Base-by-base conservation (phyloP, 2,329 filamentous ascomycete species). In the Fonsecaea erecta region DNA sequence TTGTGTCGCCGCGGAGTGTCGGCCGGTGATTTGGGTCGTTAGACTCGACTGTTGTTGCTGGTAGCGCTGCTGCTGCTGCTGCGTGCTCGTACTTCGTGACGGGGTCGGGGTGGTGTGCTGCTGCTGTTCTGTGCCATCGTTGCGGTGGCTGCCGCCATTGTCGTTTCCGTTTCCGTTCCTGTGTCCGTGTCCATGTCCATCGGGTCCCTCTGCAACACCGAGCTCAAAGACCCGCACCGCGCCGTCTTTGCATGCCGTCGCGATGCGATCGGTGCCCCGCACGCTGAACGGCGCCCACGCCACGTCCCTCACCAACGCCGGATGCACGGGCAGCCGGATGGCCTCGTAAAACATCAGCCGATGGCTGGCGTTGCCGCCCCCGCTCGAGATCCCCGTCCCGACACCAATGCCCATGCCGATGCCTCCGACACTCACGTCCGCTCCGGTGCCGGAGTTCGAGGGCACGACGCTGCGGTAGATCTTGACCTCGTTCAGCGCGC, bases 171-270 rank as follows among this genome's bases (percentile, higher is more conserved):
- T 18, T 30, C 26, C 16, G 35, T 8, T 11, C 1, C 43, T 2
- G 43, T 3, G 16, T 56, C 43, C 1, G 63, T 40, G 6, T n/a
- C n/a, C n/a, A n/a, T n/a, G n/a, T n/a, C n/a, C n/a, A n/a, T n/a
- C n/a, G n/a, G n/a, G n/a, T n/a, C 52, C 59, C 18, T 60, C 51
- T 6, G 57, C 35, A 8, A 70, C 65, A 4, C 65, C 86, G 18
- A 96, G 77, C 72, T 94, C 88, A 74, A 96, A 97, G n/a, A 99
- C 90, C 46, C 94, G 86, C 46, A 97, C 88, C 71, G 88, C 89
- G 2, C 95, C 94, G 75, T 99, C 95, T 77, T 96, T 96, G 75
- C 92, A 95, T 1, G 93, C 94, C 5, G 93, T 96, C 2, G 94
- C 95, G 71, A 98, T 85, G 63, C 94, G 85, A 76, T 99, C 95